Evolutionary conservation across 306 rosid species (phyloP).

Genomic region (Acacia confusa): DNA sequence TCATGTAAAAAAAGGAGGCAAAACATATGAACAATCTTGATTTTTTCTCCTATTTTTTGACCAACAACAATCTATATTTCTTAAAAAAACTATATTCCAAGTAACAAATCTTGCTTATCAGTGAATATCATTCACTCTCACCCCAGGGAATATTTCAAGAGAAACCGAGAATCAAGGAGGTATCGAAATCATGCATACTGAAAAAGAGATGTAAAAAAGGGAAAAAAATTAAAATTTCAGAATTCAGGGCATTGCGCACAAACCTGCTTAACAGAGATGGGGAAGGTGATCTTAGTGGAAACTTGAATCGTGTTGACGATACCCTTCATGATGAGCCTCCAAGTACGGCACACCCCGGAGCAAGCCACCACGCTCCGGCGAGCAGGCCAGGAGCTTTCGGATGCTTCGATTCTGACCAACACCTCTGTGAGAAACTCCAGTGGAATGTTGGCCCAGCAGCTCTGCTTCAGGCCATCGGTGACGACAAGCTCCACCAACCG

Average conservation of each 20-base stretch:
- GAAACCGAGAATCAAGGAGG: background rate
- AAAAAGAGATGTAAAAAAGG: too few relatives aligned
- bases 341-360: conserved; percentile 92
- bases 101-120: background rate
- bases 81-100: too few relatives aligned
- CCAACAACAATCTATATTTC: background rate
- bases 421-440: conserved; percentile 91
- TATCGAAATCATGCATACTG: background rate
- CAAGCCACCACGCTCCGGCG: conserved; percentile 84
- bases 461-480: conserved; percentile 55
- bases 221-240: background rate
- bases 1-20: too few relatives aligned
- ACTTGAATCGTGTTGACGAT: conserved; percentile 74
- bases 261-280: conserved; percentile 96
- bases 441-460: conserved; percentile 89
- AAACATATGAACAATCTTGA: background rate
- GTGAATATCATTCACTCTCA: background rate
- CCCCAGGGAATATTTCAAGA: background rate
- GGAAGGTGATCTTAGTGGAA: conserved; percentile 76
- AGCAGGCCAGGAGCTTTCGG: conserved; percentile 84
- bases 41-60: too few relatives aligned
- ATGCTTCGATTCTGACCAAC: conserved; percentile 63
- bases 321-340: conserved; percentile 76
- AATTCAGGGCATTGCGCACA: conserved; percentile 11
- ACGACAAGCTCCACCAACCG: conserved; percentile 23